Percentiles rank a stretch among this genome's conserved stretches.
These are phyloP conservation scores for Paecilomyces sp. DNA, from an alignment of 2,329 filamentous ascomycete genomes.

Conservation along the genomic window DNA sequence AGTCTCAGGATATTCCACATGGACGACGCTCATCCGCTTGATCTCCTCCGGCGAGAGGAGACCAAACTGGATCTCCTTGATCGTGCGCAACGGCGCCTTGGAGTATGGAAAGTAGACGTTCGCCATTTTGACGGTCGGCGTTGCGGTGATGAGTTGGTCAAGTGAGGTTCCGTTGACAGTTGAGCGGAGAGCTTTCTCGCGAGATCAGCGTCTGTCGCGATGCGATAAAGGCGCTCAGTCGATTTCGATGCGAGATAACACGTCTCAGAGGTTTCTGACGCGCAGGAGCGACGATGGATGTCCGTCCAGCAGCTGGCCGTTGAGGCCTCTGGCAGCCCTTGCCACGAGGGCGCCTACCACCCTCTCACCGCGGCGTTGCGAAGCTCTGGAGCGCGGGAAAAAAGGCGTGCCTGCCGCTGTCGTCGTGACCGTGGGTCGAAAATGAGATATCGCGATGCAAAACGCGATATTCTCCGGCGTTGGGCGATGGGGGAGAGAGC, in stretches of 20 bases:
- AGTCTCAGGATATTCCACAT: slow-evolving; percentile 97
- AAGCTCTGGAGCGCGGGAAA: slow-evolving; percentile 19
- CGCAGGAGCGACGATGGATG: slow-evolving; percentile 21
- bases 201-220: background rate
- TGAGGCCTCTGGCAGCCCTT: slow-evolving; percentile 42
- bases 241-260: background rate
- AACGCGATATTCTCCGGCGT: slow-evolving; percentile 33
- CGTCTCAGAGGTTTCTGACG: background rate
- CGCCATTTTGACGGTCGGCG: slow-evolving; percentile 61
- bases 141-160: slow-evolving; percentile 7
- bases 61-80: slow-evolving; percentile 99
- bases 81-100: slow-evolving; percentile 91
- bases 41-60: slow-evolving; percentile 97
- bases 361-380: slow-evolving; percentile 29
- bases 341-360: slow-evolving; percentile 41
- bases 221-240: background rate
- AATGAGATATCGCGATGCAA: slow-evolving; percentile 34
- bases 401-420: slow-evolving; percentile 17
- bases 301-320: slow-evolving; percentile 30
- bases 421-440: slow-evolving; percentile 17
- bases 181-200: background rate
- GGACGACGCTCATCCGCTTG: slow-evolving; percentile 95
- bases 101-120: slow-evolving; percentile 87
- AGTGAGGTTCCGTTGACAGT: background rate
- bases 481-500: slow-evolving; percentile 22